phyloP scores from a whole-genome alignment of 1,284 basidiomycete species.

The Rhodotorula mucilaginosa region DNA sequence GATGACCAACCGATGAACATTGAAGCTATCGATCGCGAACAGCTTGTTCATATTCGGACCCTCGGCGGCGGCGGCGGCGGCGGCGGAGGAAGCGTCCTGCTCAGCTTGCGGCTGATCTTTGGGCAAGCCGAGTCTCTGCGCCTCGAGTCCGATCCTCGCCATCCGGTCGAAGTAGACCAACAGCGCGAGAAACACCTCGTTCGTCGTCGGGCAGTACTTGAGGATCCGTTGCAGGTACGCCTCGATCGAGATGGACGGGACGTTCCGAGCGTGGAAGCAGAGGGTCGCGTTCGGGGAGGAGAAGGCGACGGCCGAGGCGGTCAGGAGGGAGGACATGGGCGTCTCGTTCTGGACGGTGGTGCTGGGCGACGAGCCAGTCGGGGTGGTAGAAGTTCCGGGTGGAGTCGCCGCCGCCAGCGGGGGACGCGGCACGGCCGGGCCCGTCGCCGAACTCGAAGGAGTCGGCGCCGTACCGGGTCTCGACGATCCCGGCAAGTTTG shows the following conservation, averaged over 20 bases:
- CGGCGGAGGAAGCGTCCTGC: not conserved
- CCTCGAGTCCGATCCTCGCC: conserved; percentile 50
- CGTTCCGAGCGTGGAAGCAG: conserved; percentile 91
- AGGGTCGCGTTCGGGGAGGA: conserved; percentile 76
- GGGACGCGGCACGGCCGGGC: conserved; percentile 19
- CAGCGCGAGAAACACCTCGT: conserved; percentile 91
- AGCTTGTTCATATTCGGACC: conserved; percentile 38
- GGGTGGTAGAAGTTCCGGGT: not conserved
- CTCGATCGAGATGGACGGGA: conserved; percentile 92
- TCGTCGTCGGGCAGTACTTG: conserved; percentile 97
- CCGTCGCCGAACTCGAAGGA: not conserved
- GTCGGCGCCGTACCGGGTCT: not conserved
- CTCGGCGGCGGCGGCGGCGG: not conserved
- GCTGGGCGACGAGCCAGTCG: not conserved
- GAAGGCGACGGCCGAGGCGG: conserved; percentile 74
- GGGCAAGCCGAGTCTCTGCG: conserved; percentile 30
- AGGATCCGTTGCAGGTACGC: conserved; percentile 91
- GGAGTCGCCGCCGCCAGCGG: conserved; percentile 40
- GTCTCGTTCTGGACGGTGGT: conserved; percentile 14
- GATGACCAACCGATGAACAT: conserved; percentile 93
- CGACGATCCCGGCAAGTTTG: not conserved
- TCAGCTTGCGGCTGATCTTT: conserved; percentile 35
- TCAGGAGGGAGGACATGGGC: conserved; percentile 53
- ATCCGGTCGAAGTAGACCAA: conserved; percentile 94
- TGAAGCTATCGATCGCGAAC: conserved; percentile 95